Evolutionary conservation across 208 protist species (phyloP), one percentile per base, ranked within the genome.

Genomic region (Leishmania mexicana): DNA sequence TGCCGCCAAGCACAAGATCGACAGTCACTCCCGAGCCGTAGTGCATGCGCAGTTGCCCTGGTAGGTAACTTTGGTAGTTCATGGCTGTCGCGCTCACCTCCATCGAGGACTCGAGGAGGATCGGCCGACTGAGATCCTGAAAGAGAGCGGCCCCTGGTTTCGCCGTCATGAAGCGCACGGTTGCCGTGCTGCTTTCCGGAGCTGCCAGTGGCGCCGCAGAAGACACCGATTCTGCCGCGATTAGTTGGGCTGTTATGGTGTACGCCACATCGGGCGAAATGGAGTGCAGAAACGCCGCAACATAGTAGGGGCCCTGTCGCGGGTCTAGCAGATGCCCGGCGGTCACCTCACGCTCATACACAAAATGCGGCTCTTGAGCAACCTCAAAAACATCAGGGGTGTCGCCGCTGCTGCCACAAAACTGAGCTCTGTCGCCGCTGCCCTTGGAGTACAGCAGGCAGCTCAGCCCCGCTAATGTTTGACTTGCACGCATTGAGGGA

Each of bases 231-330:
- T 78, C 72, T 24, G 72, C 28, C 3, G 1, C 49, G 28, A 45
- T 24, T 8, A 76, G 72, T 28, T 76, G 79, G 58, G 67, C 47
- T 21, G 79, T 83, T 17, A 83, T 1, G 7, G 79, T 78, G 62
- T 78, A 83, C 7, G 79, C 28, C 13, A 83, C 72, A 45, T 75
- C 60, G 3, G 28, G 6, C 6, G 75, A 77, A n/a, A 51, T 79
- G 64, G 54, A n/a, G 38, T 76, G 54, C 6, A 89, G 40, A 24
- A 85, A 80, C 0, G 92, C 89, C 17, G 90, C 51, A 1, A 92
- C 76, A 70, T 87, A 60, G 74, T 92, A 95, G 19, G 92, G 92
- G 31, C 85, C 85, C 24, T 83, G n/a, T 42, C 82, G 71, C 1
- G 92, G 89, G 0, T 81, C 85, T 3, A 95, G 83, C 17, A 74